Evolutionary conservation across 1,284 basidiomycete species (phyloP), one percentile per base, ranked within the genome.

Genomic region (Ganoderma boninense): DNA sequence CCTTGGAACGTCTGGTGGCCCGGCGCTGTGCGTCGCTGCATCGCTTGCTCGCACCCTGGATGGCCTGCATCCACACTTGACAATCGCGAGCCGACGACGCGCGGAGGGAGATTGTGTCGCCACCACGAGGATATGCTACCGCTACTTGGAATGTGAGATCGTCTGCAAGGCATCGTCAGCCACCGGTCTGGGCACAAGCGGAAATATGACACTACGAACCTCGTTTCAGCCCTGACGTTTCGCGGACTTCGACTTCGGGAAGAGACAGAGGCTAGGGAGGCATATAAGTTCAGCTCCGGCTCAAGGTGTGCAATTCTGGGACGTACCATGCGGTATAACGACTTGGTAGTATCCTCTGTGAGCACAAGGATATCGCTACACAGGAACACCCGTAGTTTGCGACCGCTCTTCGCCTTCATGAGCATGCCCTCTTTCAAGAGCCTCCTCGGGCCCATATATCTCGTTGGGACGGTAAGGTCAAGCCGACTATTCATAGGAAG

Each of bases 401-500:
- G 86, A 0, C 95, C 92, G 71, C 94, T 95, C 83, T 96, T 97
- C 13, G 92, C 86, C 79, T 99, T 98, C 73, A 85, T 80, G 10
- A 98, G 80, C 4, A 86, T 69, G 0, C 96, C 96, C 79, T 98
- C 95, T 73, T 91, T 94, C 57, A 98, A 66, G 16, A 99, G 85
- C 72, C 84, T 87, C 29, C 97, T 87, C 11, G 87, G 82, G 0
- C 95, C 96, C 85, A 95, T 91, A 75, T 90, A 87, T 1, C 92
- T 88, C 11, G 96, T 98, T 0, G 94, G 93, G 2, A 92, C 94
- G 0, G 95, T 97, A n/a, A 98, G 84, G 79, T 98, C 96, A 38
- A 98, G 87, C 18, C 92, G 91, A 0, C 94, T 95, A 2, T 18
- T 23, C 49, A 11, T 44, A 6, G 38, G 56, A 7, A 71, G 42